Evolutionary conservation across 163 green algal species (phyloP), one percentile per base, ranked within the genome.

Genomic region (Scenedesmus sp.): DNA sequence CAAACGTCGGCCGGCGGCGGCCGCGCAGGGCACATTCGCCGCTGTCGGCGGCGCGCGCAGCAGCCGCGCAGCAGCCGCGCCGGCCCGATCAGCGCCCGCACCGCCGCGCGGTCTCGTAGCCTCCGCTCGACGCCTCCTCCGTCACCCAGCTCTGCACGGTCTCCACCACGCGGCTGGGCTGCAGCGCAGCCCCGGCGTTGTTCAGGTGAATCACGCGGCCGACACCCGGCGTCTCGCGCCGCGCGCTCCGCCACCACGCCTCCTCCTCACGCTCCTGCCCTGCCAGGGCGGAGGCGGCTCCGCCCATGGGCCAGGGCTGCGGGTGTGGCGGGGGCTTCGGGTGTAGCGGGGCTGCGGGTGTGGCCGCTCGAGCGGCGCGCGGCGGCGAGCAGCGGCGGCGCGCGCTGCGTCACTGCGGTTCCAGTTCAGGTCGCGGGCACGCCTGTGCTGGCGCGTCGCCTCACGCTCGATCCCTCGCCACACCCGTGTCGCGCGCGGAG

Each of bases 21-120:
- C 6, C 24, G 10, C 10, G 22, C 5, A 39, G 54, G 17, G 26
- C 14, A 63, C 10, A 4, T 3, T 33, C 24, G 10, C 14, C 5
- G 0, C 4, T 5, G 54, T 10, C 39, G 13, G 22, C 5, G 15
- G 4, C 24, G 28, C 31, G 22, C 18, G 20, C 53, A 34, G 20
- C n/a, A 31, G 53, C 53, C 33, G 53, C n/a, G 31, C 26, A 17
- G 5, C 14, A n/a, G 26, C 24, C 10, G 39, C 39, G 6, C 7
- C 7, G 6, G 39, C 39, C 39, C 39, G 10, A 47, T 26, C 36
- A 63, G 20, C n/a, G n/a, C n/a, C 22, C 48, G 11, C 29, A 39
- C 51, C 22, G 64, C 22, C 22, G 63, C 1, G 69, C 48, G 1
- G 85, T 70, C 36, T 92, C 89, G 66, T 93, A 94, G 5, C 87